phyloP scores from a whole-genome alignment of 179 eudicot species.

The Silene noctiflora region DNA sequence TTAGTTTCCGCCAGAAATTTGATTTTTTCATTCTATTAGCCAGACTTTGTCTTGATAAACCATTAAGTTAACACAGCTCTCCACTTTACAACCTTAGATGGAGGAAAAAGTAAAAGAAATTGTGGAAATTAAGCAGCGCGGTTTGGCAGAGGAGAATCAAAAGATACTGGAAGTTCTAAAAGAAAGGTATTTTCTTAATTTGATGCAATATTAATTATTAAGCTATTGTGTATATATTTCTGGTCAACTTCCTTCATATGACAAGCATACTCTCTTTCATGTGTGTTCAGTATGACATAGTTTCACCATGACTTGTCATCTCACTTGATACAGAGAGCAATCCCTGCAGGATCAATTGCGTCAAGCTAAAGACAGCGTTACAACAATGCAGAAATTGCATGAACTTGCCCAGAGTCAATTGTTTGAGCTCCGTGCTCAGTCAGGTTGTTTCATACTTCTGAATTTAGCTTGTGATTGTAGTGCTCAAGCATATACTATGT shows the following conservation, averaged over 20 bases:
- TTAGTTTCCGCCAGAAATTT: not conserved
- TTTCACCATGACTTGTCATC: not conserved
- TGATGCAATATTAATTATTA: constrained; percentile 5
- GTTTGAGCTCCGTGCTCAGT: constrained; percentile 92
- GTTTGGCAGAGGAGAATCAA: constrained; percentile 98
- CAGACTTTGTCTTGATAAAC: not conserved
- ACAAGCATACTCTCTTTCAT: not conserved
- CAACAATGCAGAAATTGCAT: constrained; percentile 89
- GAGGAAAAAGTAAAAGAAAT: constrained; percentile 97
- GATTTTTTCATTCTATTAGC: not conserved
- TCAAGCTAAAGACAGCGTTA: constrained; percentile 93
- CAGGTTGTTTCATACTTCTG: constrained; percentile 46
- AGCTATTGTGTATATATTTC: constrained; percentile 14
- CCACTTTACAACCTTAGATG: constrained; percentile 49
- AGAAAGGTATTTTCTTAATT: constrained; percentile 60
- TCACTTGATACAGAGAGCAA: constrained; percentile 67
- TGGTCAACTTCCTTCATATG: constrained; percentile 13
- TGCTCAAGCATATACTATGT: constrained; percentile 4
- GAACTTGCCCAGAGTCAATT: constrained; percentile 98
- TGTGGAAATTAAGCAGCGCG: constrained; percentile 97
- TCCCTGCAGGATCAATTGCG: constrained; percentile 90
- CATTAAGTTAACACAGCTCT: not conserved
- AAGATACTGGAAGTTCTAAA: constrained; percentile 83
- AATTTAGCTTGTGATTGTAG: not conserved
- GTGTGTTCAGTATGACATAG: not conserved